Conservation (phyloP, 2,329 filamentous ascomycete species). For the Trichoderma afroharzianum region DNA sequence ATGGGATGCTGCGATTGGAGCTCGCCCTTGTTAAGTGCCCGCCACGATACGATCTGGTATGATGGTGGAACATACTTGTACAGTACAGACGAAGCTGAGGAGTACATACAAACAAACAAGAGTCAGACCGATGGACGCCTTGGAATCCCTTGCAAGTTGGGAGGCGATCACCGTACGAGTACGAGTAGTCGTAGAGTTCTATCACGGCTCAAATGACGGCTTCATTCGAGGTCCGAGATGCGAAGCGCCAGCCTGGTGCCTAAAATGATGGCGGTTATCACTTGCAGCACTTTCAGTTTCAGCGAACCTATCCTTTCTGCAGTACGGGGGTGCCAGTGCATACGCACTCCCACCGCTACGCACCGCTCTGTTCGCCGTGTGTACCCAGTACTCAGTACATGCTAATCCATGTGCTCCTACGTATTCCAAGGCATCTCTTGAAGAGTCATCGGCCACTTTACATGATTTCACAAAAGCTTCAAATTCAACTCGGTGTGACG, state of each 20-base stretch:
- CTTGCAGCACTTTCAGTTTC: not conserved
- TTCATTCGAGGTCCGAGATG: not conserved
- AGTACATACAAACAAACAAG: not conserved
- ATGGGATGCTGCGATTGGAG: not conserved
- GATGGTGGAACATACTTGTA: not conserved
- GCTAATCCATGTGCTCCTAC: not conserved
- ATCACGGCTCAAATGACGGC: not conserved
- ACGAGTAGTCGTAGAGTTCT: not conserved
- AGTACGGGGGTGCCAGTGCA: not conserved
- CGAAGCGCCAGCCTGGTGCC: not conserved
- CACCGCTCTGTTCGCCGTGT: too few species aligned
- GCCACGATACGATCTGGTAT: constrained; percentile 11
- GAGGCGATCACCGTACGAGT: not conserved
- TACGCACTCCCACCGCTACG: not conserved
- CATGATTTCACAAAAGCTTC: not conserved
- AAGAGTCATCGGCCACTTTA: not conserved
- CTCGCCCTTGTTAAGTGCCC: not conserved
- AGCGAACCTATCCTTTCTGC: not conserved
- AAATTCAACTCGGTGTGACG: not conserved
- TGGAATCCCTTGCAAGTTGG: not conserved
- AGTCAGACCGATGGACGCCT: not conserved
- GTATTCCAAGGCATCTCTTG: not conserved
- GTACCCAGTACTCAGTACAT: not conserved
- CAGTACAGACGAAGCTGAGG: not conserved
- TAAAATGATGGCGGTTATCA: not conserved